phyloP scores from a whole-genome alignment of 2,329 filamentous ascomycete species.

The Epichloe hybrida region DNA sequence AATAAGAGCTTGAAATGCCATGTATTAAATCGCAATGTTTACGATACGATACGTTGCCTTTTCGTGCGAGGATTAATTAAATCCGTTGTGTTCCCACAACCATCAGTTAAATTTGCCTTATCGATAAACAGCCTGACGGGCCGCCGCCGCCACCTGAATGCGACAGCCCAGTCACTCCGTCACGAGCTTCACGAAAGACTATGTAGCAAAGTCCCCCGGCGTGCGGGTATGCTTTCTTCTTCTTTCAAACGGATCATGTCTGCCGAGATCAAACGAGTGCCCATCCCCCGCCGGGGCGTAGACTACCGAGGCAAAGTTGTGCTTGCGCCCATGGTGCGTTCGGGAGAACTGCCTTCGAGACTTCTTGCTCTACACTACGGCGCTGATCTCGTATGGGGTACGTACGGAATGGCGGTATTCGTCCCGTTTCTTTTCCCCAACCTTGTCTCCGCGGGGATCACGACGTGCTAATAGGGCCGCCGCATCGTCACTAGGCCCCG shows the following conservation, averaged over 20 bases:
- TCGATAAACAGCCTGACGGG: neutral
- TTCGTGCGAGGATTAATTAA: too few species aligned
- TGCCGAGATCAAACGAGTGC: constrained; percentile 50
- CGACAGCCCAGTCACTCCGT: neutral
- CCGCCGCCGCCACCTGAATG: neutral
- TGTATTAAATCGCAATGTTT: too few species aligned
- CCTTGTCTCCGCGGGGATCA: neutral
- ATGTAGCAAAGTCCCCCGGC: constrained; percentile 6
- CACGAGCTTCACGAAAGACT: constrained; percentile 1
- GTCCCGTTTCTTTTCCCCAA: neutral
- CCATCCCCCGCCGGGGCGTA: constrained; percentile 77
- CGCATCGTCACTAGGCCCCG: constrained; percentile 50
- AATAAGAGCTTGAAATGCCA: too few species aligned
- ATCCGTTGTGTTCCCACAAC: too few species aligned
- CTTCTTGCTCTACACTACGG: constrained; percentile 86
- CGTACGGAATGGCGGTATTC: constrained; percentile 26
- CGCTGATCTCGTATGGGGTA: constrained; percentile 84
- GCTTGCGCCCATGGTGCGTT: constrained; percentile 93
- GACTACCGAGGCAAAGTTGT: constrained; percentile 92
- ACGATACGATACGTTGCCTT: too few species aligned
- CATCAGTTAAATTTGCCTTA: neutral
- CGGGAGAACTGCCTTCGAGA: constrained; percentile 86
- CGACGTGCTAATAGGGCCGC: neutral
- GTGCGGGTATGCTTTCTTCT: constrained; percentile 18
- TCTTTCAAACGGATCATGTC: constrained; percentile 42